A percentile compares a stretch with the other conserved stretches of the same genome.
phyloP scores from a whole-genome alignment of 2,329 filamentous ascomycete species.

The Aspergillus uvarum region DNA sequence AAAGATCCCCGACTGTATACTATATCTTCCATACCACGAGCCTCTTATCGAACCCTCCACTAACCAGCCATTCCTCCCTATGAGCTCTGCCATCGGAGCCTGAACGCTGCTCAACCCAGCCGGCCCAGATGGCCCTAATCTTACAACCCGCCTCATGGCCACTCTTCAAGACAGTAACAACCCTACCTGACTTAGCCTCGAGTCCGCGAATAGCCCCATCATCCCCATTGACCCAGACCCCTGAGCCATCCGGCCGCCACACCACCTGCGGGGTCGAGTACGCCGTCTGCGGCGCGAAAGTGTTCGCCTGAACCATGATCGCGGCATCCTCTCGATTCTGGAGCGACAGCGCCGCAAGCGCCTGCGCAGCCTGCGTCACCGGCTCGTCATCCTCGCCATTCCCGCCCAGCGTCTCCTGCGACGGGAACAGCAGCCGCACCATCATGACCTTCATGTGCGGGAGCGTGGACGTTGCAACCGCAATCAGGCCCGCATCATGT shows the following conservation, averaged over 20 bases:
- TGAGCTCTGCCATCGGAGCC: slow-evolving; percentile 23
- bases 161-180: slow-evolving; percentile 49
- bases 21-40: slow-evolving; percentile 56
- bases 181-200: slow-evolving; percentile 59
- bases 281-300: slow-evolving; percentile 62
- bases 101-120: slow-evolving; percentile 37
- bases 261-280: slow-evolving; percentile 63
- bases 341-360: slow-evolving; percentile 50
- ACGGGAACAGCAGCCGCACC: slow-evolving; percentile 56
- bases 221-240: slow-evolving; percentile 65
- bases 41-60: slow-evolving; percentile 64
- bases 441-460: slow-evolving; percentile 65
- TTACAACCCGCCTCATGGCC: slow-evolving; percentile 60
- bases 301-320: slow-evolving; percentile 60
- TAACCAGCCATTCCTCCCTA: slow-evolving; percentile 56
- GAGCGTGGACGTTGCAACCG: slow-evolving; percentile 60
- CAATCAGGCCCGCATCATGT: slow-evolving; percentile 54
- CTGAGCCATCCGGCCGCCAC: slow-evolving; percentile 62
- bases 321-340: slow-evolving; percentile 60
- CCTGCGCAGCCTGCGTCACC: slow-evolving; percentile 53
- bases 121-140: slow-evolving; percentile 59
- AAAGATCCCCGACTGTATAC: not conserved
- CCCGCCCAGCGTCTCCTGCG: slow-evolving; percentile 14
- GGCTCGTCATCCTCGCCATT: slow-evolving; percentile 3
- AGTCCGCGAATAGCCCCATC: slow-evolving; percentile 62